These are phyloP conservation scores for Castanea mollissima DNA, from an alignment of 306 rosid species.

Conservation along the genomic window DNA sequence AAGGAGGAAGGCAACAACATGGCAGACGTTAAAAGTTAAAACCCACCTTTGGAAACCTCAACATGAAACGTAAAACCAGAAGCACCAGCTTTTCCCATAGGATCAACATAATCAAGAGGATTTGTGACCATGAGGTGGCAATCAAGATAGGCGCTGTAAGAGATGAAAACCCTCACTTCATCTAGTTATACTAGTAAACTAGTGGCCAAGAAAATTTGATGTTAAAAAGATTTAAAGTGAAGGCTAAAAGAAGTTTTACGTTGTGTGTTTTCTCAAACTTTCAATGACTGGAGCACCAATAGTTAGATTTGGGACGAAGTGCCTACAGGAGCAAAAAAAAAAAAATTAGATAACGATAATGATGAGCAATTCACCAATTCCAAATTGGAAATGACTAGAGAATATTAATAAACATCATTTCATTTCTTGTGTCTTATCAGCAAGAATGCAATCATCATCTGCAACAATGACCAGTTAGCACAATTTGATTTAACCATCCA, in stretches of 20 bases:
- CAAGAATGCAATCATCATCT: constrained; percentile 12
- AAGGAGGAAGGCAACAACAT: neutral
- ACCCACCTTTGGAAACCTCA: constrained; percentile 77
- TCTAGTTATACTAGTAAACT: constrained; percentile 10
- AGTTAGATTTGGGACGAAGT: constrained; percentile 91
- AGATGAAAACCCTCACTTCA: constrained; percentile 4
- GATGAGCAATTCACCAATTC: neutral
- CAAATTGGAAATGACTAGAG: neutral
- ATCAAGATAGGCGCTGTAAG: constrained; percentile 83
- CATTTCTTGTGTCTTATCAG: neutral
- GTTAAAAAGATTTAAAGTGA: neutral
- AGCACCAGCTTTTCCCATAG: constrained; percentile 88
- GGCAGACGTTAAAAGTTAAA: neutral
- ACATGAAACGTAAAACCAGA: constrained; percentile 94
- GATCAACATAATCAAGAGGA: constrained; percentile 87
- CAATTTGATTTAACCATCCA: constrained; percentile 2
- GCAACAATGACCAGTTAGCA: constrained; percentile 20
- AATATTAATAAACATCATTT: neutral
- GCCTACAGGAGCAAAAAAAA: constrained; percentile 44
- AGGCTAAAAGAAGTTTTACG: constrained; percentile 44
- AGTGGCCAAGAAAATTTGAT: neutral
- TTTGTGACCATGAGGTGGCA: constrained; percentile 98
- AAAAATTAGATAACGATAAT: neutral
- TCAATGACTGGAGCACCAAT: constrained; percentile 91
- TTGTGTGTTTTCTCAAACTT: constrained; percentile 90